Evolutionary conservation across 148 eudicot species (phyloP).

Genomic region (Simmondsia chinensis): DNA sequence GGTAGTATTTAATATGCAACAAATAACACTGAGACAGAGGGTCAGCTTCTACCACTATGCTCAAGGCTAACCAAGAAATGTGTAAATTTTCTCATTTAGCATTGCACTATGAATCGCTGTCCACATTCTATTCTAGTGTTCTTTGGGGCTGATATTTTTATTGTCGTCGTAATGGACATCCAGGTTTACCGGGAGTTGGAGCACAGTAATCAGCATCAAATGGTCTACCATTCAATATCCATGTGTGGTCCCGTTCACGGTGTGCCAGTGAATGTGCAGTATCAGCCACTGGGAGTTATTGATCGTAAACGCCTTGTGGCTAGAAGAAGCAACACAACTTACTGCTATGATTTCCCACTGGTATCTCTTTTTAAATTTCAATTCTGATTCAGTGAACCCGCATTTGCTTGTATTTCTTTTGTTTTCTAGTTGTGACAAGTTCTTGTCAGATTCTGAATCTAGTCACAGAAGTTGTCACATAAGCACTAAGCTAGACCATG

Average conservation of each 20-base stretch:
- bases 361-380: conserved; percentile 18
- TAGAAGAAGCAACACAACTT: conserved; percentile 89
- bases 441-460: too few relatives aligned
- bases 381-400: too few relatives aligned
- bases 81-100: too few relatives aligned
- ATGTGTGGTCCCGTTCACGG: conserved; percentile 53
- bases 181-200: conserved; percentile 90
- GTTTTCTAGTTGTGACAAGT: neutral
- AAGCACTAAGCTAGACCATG: too few relatives aligned
- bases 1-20: too few relatives aligned
- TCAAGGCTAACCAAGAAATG: too few relatives aligned
- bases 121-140: too few relatives aligned
- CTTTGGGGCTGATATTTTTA: conserved; percentile 7
- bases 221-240: conserved; percentile 61
- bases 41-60: too few relatives aligned
- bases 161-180: conserved; percentile 4
- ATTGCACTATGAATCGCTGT: too few relatives aligned
- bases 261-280: conserved; percentile 55
- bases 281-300: conserved; percentile 64
- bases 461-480: too few relatives aligned
- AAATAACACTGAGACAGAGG: too few relatives aligned
- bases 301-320: conserved; percentile 82
- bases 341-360: conserved; percentile 97
- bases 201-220: conserved; percentile 38
- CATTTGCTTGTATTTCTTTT: neutral